These are phyloP conservation scores for Zasmidium citrigriseum DNA, from an alignment of 2,329 filamentous ascomycete species.

Conservation along the genomic window DNA sequence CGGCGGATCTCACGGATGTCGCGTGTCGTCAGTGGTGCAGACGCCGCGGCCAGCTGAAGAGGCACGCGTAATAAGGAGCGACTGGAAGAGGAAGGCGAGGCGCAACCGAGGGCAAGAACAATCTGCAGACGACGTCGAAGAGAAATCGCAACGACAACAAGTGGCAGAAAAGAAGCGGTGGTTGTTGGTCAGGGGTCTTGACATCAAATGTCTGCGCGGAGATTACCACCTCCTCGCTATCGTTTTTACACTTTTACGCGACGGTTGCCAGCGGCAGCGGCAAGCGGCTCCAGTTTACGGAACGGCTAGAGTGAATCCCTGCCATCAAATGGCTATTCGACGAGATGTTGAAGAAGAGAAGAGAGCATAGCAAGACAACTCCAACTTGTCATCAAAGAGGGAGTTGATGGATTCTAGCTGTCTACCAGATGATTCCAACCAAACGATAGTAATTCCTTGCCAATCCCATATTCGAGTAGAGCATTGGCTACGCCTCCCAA, in stretches of 20 bases:
- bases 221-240: neutral
- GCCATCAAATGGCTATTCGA: neutral
- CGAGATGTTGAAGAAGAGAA: no score
- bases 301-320: neutral
- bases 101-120: neutral
- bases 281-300: neutral
- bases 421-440: neutral
- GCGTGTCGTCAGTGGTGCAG: constrained; percentile 11
- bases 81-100: constrained; percentile 2
- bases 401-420: neutral
- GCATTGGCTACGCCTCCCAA: neutral
- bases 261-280: neutral
- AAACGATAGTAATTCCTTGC: neutral
- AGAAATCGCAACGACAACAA: neutral
- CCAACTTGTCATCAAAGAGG: no score
- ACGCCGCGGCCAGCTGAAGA: neutral
- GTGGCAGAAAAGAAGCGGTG: neutral
- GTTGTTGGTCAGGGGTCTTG: neutral
- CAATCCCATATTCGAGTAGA: neutral
- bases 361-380: no score
- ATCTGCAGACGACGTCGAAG: no score
- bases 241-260: no score
- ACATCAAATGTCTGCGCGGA: no score
- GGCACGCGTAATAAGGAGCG: constrained; percentile 5
- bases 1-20: constrained; percentile 9